phyloP scores from a whole-genome alignment of 2,329 filamentous ascomycete species.

The Apiospora sp. region DNA sequence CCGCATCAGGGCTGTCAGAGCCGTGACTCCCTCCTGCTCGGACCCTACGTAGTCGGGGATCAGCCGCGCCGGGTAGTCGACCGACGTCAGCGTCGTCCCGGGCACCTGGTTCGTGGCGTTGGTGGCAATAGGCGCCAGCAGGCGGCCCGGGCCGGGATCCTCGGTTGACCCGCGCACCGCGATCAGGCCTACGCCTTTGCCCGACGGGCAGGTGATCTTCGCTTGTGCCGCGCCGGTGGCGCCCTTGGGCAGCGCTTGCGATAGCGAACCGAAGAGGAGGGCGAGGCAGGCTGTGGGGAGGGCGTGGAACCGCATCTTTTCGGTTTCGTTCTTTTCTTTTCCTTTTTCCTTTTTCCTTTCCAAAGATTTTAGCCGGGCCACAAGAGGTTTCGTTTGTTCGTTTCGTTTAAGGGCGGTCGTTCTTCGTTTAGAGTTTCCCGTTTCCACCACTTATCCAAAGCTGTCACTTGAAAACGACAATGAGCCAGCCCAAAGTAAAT shows the following conservation, averaged over 20 bases:
- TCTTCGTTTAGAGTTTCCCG: background rate
- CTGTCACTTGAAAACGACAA: background rate
- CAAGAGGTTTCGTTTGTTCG: background rate
- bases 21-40: conserved; percentile 41
- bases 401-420: background rate
- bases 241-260: background rate
- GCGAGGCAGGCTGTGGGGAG: background rate
- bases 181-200: conserved; percentile 39
- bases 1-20: conserved; percentile 40
- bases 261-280: background rate
- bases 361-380: background rate
- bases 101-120: conserved; percentile 33
- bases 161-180: conserved; percentile 46
- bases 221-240: background rate
- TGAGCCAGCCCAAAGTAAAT: conserved; percentile 18
- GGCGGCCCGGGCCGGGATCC: conserved; percentile 36
- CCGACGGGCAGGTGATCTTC: conserved; percentile 23
- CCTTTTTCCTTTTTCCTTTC: background rate
- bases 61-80: conserved; percentile 43
- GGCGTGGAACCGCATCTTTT: conserved; percentile 7
- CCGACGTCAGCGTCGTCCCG: conserved; percentile 43
- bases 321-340: background rate
- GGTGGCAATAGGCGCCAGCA: background rate
- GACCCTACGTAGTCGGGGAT: conserved; percentile 36
- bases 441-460: conserved; percentile 1